These are phyloP conservation scores for Arabidopsis lyrata DNA, from an alignment of 441 rosid species.

Conservation along the genomic window DNA sequence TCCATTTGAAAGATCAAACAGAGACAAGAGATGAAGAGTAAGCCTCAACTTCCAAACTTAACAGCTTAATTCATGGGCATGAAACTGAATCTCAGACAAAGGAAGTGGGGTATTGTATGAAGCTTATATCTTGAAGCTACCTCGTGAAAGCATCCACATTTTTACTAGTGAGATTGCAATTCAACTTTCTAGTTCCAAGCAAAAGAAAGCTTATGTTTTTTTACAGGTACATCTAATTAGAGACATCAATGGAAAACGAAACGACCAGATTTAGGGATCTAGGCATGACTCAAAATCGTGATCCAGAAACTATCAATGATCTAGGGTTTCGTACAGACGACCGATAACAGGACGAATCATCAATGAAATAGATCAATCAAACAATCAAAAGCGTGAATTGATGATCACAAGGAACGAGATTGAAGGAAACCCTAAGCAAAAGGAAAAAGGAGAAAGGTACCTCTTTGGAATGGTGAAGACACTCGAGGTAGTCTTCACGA, in stretches of 20 bases:
- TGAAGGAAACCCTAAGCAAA: background rate
- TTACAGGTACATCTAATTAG: background rate
- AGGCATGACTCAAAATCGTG: background rate
- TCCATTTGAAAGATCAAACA: background rate
- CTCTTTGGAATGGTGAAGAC: conserved; percentile 99
- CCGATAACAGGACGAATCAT: background rate
- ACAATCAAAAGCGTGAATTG: background rate
- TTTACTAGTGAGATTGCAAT: background rate
- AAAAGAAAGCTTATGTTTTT: background rate
- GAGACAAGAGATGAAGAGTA: background rate
- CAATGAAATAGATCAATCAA: conserved; percentile 1
- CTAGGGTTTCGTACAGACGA: background rate
- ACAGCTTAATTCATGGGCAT: background rate
- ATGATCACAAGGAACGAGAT: background rate
- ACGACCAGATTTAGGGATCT: background rate
- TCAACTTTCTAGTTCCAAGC: background rate
- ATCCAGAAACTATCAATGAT: background rate
- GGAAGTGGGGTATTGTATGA: background rate
- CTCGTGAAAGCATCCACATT: background rate
- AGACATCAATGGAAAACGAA: background rate
- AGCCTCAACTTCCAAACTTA: background rate
- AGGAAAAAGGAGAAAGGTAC: conserved; percentile 42
- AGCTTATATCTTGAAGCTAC: background rate
- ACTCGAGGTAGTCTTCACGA: conserved; percentile 97
- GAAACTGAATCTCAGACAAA: conserved; percentile 5